These are phyloP conservation scores for Podospora pseudopauciseta DNA, from an alignment of 495 filamentous ascomycete genomes.

Conservation along the genomic window DNA sequence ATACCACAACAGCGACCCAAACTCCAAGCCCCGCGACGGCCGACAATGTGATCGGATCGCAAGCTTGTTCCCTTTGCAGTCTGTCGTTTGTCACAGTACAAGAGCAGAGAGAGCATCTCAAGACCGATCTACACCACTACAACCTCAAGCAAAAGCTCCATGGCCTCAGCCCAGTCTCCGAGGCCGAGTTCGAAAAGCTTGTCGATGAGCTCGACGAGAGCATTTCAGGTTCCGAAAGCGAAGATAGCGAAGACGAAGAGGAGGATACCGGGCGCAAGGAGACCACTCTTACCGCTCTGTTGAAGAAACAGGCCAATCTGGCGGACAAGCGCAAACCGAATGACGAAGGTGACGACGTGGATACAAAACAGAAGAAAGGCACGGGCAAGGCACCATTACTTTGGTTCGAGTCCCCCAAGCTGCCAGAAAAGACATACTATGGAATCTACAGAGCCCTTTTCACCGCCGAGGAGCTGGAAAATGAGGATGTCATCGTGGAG, in stretches of 20 bases:
- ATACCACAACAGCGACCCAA: conserved; percentile 25
- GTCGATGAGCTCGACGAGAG: conserved; percentile 83
- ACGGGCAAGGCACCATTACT: conserved; percentile 70
- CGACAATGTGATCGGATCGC: conserved; percentile 54
- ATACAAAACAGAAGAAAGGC: conserved; percentile 48
- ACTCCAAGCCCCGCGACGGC: conserved; percentile 25
- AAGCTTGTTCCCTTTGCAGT: conserved; percentile 77
- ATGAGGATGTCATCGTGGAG: conserved; percentile 60
- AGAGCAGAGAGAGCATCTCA: conserved; percentile 81
- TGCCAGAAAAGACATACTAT: conserved; percentile 74
- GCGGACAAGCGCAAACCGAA: conserved; percentile 39
- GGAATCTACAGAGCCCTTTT: conserved; percentile 87
- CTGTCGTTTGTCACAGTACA: conserved; percentile 64
- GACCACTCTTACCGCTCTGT: conserved; percentile 62
- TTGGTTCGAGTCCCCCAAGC: conserved; percentile 74
- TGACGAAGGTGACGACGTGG: conserved; percentile 45
- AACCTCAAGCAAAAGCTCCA: conserved; percentile 87
- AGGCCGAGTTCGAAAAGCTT: conserved; percentile 78
- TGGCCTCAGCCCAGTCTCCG: conserved; percentile 63
- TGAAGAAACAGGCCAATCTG: conserved; percentile 79
- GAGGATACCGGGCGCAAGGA: conserved; percentile 49
- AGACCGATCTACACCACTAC: conserved; percentile 90
- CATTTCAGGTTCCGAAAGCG: conserved; percentile 72
- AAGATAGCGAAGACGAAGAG: conserved; percentile 51
- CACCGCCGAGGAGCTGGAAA: conserved; percentile 61